Percentiles rank a stretch among this genome's conserved stretches.
phyloP scores from a whole-genome alignment of 805 yeast species.

The Yamadazyma philogaea region DNA sequence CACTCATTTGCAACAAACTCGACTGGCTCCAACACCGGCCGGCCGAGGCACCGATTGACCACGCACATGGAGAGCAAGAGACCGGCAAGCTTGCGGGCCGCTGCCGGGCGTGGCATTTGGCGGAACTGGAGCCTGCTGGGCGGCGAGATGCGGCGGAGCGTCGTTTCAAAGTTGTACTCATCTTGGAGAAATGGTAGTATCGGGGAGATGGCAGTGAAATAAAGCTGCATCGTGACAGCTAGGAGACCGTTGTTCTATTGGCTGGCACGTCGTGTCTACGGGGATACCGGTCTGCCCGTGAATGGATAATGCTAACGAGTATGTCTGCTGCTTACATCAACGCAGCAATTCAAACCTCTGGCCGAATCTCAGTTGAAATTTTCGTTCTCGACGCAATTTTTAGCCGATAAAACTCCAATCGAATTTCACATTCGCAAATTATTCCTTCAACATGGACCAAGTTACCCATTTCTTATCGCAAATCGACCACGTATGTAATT shows the following conservation, averaged over 20 bases:
- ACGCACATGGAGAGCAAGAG: background rate
- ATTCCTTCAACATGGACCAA: conserved; percentile 27
- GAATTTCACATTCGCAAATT: background rate
- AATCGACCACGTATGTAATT: conserved; percentile 44
- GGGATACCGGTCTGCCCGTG: too few species aligned
- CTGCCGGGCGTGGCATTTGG: background rate
- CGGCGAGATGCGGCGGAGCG: conserved; percentile 43
- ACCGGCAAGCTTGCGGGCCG: conserved; percentile 2
- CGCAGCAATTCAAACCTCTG: too few species aligned
- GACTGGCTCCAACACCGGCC: conserved; percentile 11
- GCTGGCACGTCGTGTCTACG: too few species aligned
- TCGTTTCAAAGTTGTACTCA: conserved; percentile 47
- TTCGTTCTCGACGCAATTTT: background rate
- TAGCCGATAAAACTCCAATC: background rate
- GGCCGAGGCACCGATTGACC: background rate
- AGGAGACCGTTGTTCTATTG: too few species aligned
- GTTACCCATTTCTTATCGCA: conserved; percentile 45
- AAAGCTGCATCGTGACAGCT: background rate
- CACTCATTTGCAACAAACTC: conserved; percentile 30
- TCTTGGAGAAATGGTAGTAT: conserved; percentile 13
- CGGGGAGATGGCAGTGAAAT: background rate
- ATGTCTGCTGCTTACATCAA: too few species aligned
- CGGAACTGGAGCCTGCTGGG: conserved; percentile 19
- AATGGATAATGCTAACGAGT: too few species aligned
- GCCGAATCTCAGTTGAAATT: too few species aligned